Base-by-base conservation (phyloP, 1,139 yeast species). In the Hansenula lynferdii region DNA sequence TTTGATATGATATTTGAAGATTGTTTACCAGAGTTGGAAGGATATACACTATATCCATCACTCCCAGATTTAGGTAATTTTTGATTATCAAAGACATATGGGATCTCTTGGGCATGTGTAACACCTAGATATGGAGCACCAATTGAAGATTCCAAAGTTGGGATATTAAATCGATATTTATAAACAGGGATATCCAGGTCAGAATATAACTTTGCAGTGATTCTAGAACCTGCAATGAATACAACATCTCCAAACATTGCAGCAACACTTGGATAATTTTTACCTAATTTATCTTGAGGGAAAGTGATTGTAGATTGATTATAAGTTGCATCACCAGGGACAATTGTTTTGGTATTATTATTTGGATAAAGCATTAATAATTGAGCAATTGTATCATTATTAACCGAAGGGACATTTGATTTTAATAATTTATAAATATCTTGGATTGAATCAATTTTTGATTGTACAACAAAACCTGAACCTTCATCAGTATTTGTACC, bases 101-200 rank as follows among this genome's bases (percentile, higher is more conserved):
- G 48, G 11, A 53, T 50, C 12, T 53, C 57, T 8, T 42, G 41
- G 27, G 34, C 44, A 35, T 52, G 57, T 6, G 47, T 31, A 6
- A 52, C 41, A 14, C 54, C 50, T 4, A 17, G 6, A 10, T 29
- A 20, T 6, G 39, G 30, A 24, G 12, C 26, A 2, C 35, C 18
- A 2, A 36, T 36, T 8, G 18, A 28, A 20, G 35, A 24, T 12
- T 41, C 40, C 3, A 34, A 37, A 8, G 45, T 41, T 24, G 49
- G 42, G 20, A 49, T 44, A 40, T 50, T 48, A 42, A 44, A 47
- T 24, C 50, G 42, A 36, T 50, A 51, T 28, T 48, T 44, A 38
- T 31, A 51, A 11, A 42, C 50, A 3, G 43, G 37, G 2, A 36
- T 34, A 7, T 33, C 37, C 3, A 15, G 28, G 1, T 25, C 31